A percentile compares a stretch with the other conserved stretches of the same genome.
These are phyloP conservation scores for Pseudopediastrum boryanum DNA, from an alignment of 139 green algal genomes.

Conservation along the genomic window DNA sequence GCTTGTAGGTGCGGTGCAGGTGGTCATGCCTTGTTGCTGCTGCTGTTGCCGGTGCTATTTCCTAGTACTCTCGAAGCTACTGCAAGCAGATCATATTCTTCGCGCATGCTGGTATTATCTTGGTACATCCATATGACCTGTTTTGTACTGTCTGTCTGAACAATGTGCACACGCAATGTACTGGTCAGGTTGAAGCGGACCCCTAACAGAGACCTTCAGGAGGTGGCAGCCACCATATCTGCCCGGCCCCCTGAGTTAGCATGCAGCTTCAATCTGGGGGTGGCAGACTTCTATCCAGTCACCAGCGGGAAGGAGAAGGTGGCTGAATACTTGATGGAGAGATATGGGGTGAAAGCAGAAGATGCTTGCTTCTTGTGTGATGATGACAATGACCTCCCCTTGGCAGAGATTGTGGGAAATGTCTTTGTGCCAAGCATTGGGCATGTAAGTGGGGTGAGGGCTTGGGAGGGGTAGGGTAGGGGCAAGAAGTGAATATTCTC, in stretches of 20 bases:
- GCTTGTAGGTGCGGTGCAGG: too few species aligned
- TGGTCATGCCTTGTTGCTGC: too few species aligned
- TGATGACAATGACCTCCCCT: constrained; percentile 81
- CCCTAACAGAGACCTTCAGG: background rate
- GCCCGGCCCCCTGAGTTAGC: constrained; percentile 42
- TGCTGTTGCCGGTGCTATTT: too few species aligned
- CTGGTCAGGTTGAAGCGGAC: constrained; percentile 24
- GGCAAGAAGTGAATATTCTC: too few species aligned
- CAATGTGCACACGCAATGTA: too few species aligned
- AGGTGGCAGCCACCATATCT: constrained; percentile 32
- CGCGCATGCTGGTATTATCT: too few species aligned
- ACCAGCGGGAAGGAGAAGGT: constrained; percentile 67
- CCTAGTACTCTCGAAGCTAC: too few species aligned
- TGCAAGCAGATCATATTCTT: too few species aligned
- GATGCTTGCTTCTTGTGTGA: constrained; percentile 71
- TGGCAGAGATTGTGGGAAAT: constrained; percentile 61
- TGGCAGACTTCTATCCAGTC: constrained; percentile 74
- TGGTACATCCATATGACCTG: too few species aligned
- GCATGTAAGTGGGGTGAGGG: constrained; percentile 2
- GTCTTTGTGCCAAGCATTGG: constrained; percentile 69
- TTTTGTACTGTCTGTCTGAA: too few species aligned
- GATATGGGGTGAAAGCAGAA: constrained; percentile 33
- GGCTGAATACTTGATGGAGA: constrained; percentile 65
- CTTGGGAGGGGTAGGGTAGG: too few species aligned
- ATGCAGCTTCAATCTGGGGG: constrained; percentile 67